Conservation (phyloP, 73 alveolate genomes). For the Symbiodinium natans region DNA sequence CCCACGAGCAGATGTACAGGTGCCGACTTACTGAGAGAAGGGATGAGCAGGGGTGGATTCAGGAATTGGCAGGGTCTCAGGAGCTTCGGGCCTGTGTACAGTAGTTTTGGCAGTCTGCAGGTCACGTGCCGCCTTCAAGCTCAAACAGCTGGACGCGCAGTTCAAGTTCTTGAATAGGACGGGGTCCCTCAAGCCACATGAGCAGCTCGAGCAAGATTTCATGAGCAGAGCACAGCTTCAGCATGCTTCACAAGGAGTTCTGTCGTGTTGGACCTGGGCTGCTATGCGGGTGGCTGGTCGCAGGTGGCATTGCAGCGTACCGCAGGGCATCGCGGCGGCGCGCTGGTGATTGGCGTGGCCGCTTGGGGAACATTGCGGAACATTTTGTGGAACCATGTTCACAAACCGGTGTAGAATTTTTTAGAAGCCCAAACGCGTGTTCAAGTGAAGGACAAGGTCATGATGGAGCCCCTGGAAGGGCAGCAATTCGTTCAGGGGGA, state of each 20-base stretch:
- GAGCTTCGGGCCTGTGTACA: background rate
- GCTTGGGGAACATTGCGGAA: background rate
- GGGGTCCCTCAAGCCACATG: background rate
- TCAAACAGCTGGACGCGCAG: conserved; percentile 45
- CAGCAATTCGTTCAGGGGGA: conserved; percentile 73
- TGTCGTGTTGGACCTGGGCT: conserved; percentile 71
- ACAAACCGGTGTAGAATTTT: no score
- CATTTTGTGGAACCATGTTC: background rate
- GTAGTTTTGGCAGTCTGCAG: background rate
- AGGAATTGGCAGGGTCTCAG: background rate
- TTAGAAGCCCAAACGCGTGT: no score
- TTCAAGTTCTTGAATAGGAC: conserved; percentile 33
- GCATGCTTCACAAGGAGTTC: background rate
- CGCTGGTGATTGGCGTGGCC: conserved; percentile 65
- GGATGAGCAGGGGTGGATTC: background rate
- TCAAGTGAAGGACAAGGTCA: conserved; percentile 54
- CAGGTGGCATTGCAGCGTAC: conserved; percentile 56
- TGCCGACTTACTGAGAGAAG: background rate
- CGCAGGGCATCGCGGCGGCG: conserved; percentile 25
- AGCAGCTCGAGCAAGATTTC: background rate
- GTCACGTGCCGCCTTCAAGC: conserved; percentile 86
- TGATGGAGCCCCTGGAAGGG: conserved; percentile 56
- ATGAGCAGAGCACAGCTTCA: no score
- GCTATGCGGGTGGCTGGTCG: conserved; percentile 85
- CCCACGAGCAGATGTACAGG: conserved; percentile 72